These are phyloP conservation scores for Ustilaginoidea virens DNA, from an alignment of 2,329 filamentous ascomycete genomes.

Conservation along the genomic window DNA sequence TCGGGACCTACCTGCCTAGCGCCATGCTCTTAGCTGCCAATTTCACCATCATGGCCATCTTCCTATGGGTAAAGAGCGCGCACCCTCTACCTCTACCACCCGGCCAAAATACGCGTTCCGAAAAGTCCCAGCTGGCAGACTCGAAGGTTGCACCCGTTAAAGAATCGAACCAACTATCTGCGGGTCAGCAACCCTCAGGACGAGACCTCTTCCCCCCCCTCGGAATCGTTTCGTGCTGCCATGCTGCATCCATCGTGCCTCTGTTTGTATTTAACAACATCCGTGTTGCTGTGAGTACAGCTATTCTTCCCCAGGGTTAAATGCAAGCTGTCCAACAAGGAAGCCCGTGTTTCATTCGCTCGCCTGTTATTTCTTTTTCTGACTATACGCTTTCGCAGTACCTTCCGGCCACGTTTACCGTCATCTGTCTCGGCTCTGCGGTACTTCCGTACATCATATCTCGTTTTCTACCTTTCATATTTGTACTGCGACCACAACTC, in stretches of 20 bases:
- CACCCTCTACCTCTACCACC: constrained; percentile 15
- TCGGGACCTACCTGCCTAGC: constrained; percentile 90
- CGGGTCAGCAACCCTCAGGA: constrained; percentile 26
- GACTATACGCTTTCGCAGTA: constrained; percentile 24
- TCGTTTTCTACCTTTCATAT: constrained; percentile 32
- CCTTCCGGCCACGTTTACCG: constrained; percentile 40
- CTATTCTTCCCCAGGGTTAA: not conserved
- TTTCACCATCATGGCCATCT: constrained; percentile 90
- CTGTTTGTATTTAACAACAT: constrained; percentile 76
- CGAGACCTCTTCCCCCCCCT: constrained; percentile 60
- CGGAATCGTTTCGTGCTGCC: constrained; percentile 53
- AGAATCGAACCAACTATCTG: constrained; percentile 12
- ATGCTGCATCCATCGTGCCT: constrained; percentile 65
- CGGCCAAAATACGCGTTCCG: not conserved
- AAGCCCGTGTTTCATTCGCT: too few relatives aligned
- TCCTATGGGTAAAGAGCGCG: constrained; percentile 84
- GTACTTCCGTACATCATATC: constrained; percentile 43
- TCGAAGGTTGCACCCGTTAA: constrained; percentile 9
- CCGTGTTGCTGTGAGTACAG: constrained; percentile 42
- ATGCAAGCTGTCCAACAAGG: too few relatives aligned
- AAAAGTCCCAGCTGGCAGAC: not conserved
- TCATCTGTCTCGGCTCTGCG: constrained; percentile 39
- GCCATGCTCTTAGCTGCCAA: constrained; percentile 95
- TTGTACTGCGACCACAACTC: constrained; percentile 48
- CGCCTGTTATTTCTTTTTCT: not conserved